Evolutionary conservation across 2,329 filamentous ascomycete genomes (phyloP).

Genomic region (Cladosporium sp.): DNA sequence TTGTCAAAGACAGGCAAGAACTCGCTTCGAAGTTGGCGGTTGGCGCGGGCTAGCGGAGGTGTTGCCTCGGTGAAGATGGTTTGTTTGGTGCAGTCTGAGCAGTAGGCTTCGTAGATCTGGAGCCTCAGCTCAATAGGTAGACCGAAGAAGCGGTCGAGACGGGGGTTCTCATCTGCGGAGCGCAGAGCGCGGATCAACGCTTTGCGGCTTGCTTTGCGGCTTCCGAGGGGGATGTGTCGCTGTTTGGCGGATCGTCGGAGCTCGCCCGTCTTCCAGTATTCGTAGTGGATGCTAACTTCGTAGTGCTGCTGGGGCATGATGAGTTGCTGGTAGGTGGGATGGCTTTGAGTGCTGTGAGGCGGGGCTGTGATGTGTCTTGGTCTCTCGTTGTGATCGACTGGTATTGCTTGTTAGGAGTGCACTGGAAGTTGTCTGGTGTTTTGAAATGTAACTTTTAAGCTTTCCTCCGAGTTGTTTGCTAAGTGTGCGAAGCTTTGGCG

Average conservation of each 20-base stretch:
- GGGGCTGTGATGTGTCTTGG: too few relatives aligned
- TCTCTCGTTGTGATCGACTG: too few relatives aligned
- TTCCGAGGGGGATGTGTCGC: not conserved
- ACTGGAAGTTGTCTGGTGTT: too few relatives aligned
- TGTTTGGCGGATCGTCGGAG: not conserved
- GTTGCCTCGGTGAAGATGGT: not conserved
- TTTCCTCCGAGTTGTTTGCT: too few relatives aligned
- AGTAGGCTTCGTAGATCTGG: not conserved
- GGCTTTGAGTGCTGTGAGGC: too few relatives aligned
- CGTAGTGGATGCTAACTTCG: too few relatives aligned
- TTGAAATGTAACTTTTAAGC: too few relatives aligned
- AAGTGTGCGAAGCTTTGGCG: too few relatives aligned
- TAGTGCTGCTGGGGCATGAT: too few relatives aligned
- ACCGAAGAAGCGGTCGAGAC: not conserved
- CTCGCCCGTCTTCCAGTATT: slow-evolving; percentile 1
- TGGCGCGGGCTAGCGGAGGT: not conserved
- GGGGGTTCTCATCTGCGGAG: not conserved
- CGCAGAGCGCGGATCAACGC: not conserved
- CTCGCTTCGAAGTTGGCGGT: not conserved
- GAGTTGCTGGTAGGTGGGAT: too few relatives aligned
- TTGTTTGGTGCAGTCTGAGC: too few relatives aligned
- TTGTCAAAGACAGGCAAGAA: not conserved
- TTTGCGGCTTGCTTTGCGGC: not conserved
- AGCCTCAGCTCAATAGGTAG: not conserved
- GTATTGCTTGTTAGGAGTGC: too few relatives aligned